Conservation (phyloP, 148 eudicot genomes). For the Spergularia bocconei region DNA sequence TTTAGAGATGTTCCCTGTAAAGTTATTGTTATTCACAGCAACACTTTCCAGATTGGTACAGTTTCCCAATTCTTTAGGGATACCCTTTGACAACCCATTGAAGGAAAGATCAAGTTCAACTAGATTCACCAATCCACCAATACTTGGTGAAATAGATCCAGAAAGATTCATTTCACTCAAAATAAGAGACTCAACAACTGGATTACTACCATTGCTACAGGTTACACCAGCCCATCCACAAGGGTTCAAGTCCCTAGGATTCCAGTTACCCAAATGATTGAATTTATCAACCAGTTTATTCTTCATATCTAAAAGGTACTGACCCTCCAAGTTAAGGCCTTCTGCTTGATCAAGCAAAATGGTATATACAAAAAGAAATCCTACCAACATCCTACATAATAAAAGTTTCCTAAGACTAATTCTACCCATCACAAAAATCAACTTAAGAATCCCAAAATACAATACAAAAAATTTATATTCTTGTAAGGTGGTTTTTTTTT, state of each 20-base stretch:
- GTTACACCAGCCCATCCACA: constrained; percentile 80
- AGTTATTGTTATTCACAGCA: constrained; percentile 55
- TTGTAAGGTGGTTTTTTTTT: neutral
- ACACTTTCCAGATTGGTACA: constrained; percentile 53
- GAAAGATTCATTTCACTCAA: constrained; percentile 56
- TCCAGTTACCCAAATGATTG: constrained; percentile 57
- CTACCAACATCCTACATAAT: constrained; percentile 23
- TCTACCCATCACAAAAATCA: constrained; percentile 19
- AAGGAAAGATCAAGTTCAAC: constrained; percentile 44
- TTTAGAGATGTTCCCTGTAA: constrained; percentile 41
- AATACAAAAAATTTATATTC: neutral
- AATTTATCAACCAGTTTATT: constrained; percentile 38
- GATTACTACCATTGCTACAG: constrained; percentile 43
- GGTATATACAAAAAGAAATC: constrained; percentile 25
- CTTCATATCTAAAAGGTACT: constrained; percentile 59
- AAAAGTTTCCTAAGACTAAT: neutral
- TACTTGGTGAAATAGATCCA: constrained; percentile 60
- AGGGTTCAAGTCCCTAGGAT: constrained; percentile 55
- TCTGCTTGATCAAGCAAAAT: constrained; percentile 40
- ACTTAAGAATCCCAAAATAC: constrained; percentile 18
- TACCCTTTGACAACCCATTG: constrained; percentile 50
- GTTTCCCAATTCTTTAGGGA: constrained; percentile 68
- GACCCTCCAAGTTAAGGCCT: constrained; percentile 67
- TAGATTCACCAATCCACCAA: constrained; percentile 51
- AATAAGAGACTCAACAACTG: constrained; percentile 50